Percentiles rank a stretch among this genome's conserved stretches.
Conservation (phyloP, 306 rosid species). For the Rosa rugosa region DNA sequence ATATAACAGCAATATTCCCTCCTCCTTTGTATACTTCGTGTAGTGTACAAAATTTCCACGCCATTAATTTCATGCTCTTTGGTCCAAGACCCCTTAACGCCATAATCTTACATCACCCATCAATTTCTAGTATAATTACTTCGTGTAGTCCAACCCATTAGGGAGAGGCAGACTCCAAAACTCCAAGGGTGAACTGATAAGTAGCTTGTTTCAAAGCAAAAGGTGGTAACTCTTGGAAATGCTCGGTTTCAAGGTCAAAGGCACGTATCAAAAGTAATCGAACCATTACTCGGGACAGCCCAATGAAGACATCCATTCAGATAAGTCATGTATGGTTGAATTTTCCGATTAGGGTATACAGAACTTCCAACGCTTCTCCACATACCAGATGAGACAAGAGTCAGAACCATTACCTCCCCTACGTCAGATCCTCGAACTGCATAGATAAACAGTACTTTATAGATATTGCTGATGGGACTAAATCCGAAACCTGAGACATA, state of each 20-base stretch:
- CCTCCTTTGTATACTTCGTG: not conserved
- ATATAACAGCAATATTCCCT: not conserved
- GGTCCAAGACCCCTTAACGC: not conserved
- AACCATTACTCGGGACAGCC: not conserved
- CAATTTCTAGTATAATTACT: too few species aligned
- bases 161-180: not conserved
- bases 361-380: not conserved
- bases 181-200: not conserved
- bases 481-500: not conserved
- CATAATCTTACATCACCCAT: not conserved
- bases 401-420: not conserved
- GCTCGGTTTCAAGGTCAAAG: not conserved
- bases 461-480: not conserved
- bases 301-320: not conserved
- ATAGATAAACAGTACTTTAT: not conserved
- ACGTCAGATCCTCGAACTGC: not conserved
- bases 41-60: not conserved
- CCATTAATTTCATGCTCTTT: not conserved
- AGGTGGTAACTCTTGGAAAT: not conserved
- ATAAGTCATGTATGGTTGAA: not conserved
- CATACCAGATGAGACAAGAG: not conserved
- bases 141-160: not conserved
- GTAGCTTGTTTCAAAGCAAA: not conserved
- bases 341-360: not conserved
- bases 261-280: not conserved